Base-by-base conservation (phyloP, 768 basidiomycete species). In the Galerina marginata region DNA sequence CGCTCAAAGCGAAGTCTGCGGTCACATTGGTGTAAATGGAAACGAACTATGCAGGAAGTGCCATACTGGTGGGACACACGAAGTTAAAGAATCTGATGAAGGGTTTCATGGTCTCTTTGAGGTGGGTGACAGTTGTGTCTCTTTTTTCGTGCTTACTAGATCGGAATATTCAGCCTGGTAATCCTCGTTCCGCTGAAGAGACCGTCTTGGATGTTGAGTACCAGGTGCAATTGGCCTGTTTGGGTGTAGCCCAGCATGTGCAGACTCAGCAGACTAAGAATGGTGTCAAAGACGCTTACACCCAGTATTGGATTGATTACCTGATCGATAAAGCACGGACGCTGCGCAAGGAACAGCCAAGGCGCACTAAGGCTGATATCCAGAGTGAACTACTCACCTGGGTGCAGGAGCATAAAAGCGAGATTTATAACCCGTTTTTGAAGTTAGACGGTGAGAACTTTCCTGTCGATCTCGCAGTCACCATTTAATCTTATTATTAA, bases 1-100 rank as follows among this genome's bases (percentile, higher is more conserved):
- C 2, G 20, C 53, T 52, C 78, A 79, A 59, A 74, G 75, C 52
- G 75, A 79, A 59, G 60, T 64, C 1, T 72, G 68, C 4, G 71
- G 72, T 0, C 82, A 83, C 33, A 79, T 77, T 42, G 79, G 81
- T 1, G 66, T 70, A 0, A 69, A 72, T 2, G 78, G 78, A 7
- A 83, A 82, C 38, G 59, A 68, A 6, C 73, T 69, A 2, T 85
- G 82, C 52, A 64, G 73, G 1, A 79, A 75, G 62, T 82, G 79
- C 67, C 72, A 33, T 64, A 20, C 20, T 20, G 20, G 20, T 2
- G 20, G 20, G 20, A 20, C 20, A 2, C 20, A 20, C 20, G 20
- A 71, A 50, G 46, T 67, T 4, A 81, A 78, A 66, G 20, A 20
- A 20, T 20, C 20, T 20, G 20, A 20, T 20, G 20, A 20, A 20